These are phyloP conservation scores for Hirsutella minnesotensis DNA, from an alignment of 2,329 filamentous ascomycete genomes.

Conservation along the genomic window DNA sequence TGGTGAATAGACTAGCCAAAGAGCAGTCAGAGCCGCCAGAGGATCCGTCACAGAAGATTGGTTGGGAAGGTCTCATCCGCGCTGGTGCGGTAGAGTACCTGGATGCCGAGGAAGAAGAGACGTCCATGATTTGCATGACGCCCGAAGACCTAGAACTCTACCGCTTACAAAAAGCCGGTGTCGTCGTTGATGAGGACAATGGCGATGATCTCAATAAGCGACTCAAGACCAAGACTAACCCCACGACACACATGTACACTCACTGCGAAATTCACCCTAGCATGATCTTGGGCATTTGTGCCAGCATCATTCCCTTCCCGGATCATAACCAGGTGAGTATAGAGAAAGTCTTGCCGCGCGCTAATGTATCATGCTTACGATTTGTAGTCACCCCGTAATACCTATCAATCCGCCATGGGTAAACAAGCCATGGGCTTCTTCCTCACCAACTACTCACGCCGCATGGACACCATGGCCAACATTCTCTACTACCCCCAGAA, in stretches of 20 bases:
- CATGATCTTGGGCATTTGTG: conserved; percentile 97
- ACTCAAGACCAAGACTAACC: conserved; percentile 78
- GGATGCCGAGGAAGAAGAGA: conserved; percentile 96
- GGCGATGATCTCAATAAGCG: conserved; percentile 66
- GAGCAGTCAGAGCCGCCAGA: conserved; percentile 55
- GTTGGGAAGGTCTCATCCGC: conserved; percentile 78
- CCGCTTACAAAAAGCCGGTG: conserved; percentile 55
- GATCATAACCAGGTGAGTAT: conserved; percentile 78
- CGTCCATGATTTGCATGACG: conserved; percentile 98
- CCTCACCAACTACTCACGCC: conserved; percentile 89
- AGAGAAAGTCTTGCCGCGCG: too few relatives aligned
- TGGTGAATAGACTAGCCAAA: conserved; percentile 62
- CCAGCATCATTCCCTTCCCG: conserved; percentile 98
- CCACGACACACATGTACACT: conserved; percentile 82
- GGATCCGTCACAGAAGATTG: conserved; percentile 53
- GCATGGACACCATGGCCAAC: conserved; percentile 99
- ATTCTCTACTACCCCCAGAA: conserved; percentile 99
- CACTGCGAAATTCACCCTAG: conserved; percentile 99
- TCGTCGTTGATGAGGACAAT: conserved; percentile 48
- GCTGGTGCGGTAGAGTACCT: conserved; percentile 88
- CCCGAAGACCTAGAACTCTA: conserved; percentile 84
- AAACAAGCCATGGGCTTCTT: conserved; percentile 99
- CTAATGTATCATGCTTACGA: neutral
- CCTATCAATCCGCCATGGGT: conserved; percentile 98
- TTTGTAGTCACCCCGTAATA: conserved; percentile 85